Evolutionary conservation across 352 stramenopile genomes (phyloP).

Genomic region (Pythium sukuiense): DNA sequence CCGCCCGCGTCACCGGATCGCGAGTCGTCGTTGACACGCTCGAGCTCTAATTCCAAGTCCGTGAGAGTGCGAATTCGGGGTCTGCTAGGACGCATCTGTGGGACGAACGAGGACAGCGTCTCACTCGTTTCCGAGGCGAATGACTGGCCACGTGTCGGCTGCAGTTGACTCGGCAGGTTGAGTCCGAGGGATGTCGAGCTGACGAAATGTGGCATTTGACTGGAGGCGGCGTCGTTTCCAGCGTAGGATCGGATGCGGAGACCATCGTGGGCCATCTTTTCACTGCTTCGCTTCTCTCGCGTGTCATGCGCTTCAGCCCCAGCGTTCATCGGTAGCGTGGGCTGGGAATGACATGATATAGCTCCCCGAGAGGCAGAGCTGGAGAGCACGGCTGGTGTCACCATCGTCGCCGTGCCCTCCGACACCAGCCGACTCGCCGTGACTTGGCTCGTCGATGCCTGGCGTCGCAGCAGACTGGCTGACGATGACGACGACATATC

Average conservation of each 20-base stretch:
- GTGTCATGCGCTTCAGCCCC: background rate
- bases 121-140: background rate
- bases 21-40: conserved; percentile 8
- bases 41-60: conserved; percentile 20
- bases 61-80: conserved; percentile 12
- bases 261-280: conserved; percentile 3
- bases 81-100: background rate
- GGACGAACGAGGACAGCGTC: background rate
- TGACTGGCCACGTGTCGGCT: background rate
- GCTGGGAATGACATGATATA: background rate
- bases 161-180: background rate
- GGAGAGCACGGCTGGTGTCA: conserved; percentile 14
- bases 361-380: conserved; percentile 14
- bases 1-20: conserved; percentile 8
- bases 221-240: background rate
- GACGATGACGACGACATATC: conserved; percentile 18
- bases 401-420: conserved; percentile 23
- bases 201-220: conserved; percentile 15
- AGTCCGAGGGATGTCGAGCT: conserved; percentile 27
- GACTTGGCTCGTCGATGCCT: conserved; percentile 22
- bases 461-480: conserved; percentile 16
- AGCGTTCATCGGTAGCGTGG: background rate
- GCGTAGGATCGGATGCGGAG: conserved; percentile 27
- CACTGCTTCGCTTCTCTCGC: background rate
- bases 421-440: conserved; percentile 18